These are phyloP conservation scores for Blastocystis sp. DNA, from an alignment of 352 stramenopile species.

Conservation along the genomic window DNA sequence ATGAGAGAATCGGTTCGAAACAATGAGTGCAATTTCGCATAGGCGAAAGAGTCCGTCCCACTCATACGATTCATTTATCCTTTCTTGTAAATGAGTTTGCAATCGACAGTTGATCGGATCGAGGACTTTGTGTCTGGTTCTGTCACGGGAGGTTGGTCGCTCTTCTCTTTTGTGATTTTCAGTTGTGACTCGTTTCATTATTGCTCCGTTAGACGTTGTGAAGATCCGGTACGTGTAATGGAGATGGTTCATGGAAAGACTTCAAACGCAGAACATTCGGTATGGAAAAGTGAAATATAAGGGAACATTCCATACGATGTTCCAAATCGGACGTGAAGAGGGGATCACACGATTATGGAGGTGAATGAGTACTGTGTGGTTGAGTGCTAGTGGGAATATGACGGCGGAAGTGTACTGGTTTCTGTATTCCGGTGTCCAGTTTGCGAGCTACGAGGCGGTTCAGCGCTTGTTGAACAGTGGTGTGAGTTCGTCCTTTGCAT, in stretches of 20 bases:
- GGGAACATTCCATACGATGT: constrained; percentile 18
- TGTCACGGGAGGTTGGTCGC: background rate
- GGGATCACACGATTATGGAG: constrained; percentile 48
- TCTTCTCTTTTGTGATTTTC: background rate
- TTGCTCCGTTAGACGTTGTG: constrained; percentile 34
- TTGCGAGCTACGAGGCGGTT: constrained; percentile 19
- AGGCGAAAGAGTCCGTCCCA: background rate
- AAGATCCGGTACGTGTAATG: constrained; percentile 14
- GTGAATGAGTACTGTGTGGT: background rate
- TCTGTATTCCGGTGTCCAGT: constrained; percentile 43
- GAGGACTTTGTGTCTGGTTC: constrained; percentile 50
- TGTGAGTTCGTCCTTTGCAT: constrained; percentile 1
- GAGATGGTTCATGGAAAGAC: background rate
- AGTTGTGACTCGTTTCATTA: constrained; percentile 42
- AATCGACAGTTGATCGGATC: background rate
- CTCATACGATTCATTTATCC: background rate
- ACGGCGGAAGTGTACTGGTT: constrained; percentile 45
- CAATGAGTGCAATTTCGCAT: background rate
- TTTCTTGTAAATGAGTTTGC: background rate
- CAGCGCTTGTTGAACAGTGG: background rate
- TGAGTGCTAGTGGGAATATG: background rate
- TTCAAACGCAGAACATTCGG: constrained; percentile 30
- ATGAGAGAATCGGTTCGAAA: background rate
- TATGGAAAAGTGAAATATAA: constrained; percentile 23
- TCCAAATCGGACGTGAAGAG: constrained; percentile 1